Conservation (phyloP, 257 asterid species). For the Salvia splendens region DNA sequence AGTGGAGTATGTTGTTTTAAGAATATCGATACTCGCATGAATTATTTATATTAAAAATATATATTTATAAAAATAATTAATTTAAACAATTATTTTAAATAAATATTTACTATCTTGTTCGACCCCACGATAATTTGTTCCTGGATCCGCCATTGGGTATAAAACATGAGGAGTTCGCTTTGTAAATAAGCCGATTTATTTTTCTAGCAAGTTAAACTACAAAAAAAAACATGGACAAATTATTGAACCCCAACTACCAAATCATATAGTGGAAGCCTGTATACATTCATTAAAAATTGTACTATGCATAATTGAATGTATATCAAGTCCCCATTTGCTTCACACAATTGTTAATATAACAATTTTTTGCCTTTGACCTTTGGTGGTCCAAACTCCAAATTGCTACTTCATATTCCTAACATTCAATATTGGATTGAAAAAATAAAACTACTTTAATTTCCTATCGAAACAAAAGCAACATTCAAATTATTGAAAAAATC, state of each 20-base stretch:
- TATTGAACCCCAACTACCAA: not conserved
- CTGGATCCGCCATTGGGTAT: too few species aligned
- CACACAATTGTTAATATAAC: too few species aligned
- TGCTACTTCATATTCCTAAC: not conserved
- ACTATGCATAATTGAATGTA: not conserved
- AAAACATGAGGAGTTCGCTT: not conserved
- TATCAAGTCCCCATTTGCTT: not conserved
- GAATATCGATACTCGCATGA: too few species aligned
- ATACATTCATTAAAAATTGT: not conserved
- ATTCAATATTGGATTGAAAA: too few species aligned
- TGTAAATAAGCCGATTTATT: not conserved
- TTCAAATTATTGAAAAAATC: constrained; percentile 14
- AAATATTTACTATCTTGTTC: too few species aligned
- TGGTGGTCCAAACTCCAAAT: not conserved
- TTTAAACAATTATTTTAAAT: too few species aligned
- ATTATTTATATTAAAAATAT: too few species aligned
- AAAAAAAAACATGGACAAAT: not conserved
- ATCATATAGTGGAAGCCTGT: not conserved
- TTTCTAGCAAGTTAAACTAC: not conserved
- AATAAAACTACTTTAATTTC: too few species aligned
- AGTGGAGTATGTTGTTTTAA: too few species aligned
- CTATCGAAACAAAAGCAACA: constrained; percentile 5
- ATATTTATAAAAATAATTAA: too few species aligned
- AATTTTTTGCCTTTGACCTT: not conserved
- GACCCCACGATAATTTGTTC: too few species aligned